Evolutionary conservation across 1,284 basidiomycete genomes (phyloP).

Genomic region (Xerocomus minutiporus): DNA sequence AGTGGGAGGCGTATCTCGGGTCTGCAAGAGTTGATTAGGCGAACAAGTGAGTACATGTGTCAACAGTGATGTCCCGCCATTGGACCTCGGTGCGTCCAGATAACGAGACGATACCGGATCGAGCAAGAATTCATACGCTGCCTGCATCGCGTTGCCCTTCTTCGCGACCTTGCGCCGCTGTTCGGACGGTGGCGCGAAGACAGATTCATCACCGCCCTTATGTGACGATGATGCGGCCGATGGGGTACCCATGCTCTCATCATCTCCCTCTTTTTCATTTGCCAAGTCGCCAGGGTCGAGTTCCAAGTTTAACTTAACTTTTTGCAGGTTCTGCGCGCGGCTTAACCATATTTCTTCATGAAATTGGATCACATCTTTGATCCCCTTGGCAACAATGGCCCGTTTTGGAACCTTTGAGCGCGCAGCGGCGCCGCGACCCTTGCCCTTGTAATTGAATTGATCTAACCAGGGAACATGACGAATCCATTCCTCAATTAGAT

Average conservation of each 20-base stretch:
- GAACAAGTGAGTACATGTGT: conserved; percentile 53
- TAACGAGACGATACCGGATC: conserved; percentile 40
- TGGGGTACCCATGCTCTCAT: conserved; percentile 7
- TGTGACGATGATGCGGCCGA: conserved; percentile 10
- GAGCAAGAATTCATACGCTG: conserved; percentile 53
- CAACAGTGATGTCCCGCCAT: conserved; percentile 24
- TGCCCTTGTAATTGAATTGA: conserved; percentile 39
- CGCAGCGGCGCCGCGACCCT: conserved; percentile 37
- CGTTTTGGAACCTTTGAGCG: conserved; percentile 58
- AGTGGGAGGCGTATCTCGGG: conserved; percentile 39
- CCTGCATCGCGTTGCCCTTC: conserved; percentile 37
- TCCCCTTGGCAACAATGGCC: conserved; percentile 54
- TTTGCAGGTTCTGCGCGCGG: conserved; percentile 33
- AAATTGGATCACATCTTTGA: conserved; percentile 65
- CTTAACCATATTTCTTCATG: conserved; percentile 55
- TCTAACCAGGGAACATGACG: conserved; percentile 66
- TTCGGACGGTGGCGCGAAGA: conserved; percentile 16
- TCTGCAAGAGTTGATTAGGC: conserved; percentile 21
- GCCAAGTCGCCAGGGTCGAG: conserved; percentile 29
- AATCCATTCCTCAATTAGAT: conserved; percentile 56
- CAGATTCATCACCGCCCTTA: neutral
- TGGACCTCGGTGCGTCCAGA: conserved; percentile 6
- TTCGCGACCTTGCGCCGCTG: conserved; percentile 39
- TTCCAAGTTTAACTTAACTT: conserved; percentile 39
- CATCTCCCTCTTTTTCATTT: conserved; percentile 31